phyloP scores from a whole-genome alignment of 2,329 filamentous ascomycete genomes.

The Stromatinia cepivora region DNA sequence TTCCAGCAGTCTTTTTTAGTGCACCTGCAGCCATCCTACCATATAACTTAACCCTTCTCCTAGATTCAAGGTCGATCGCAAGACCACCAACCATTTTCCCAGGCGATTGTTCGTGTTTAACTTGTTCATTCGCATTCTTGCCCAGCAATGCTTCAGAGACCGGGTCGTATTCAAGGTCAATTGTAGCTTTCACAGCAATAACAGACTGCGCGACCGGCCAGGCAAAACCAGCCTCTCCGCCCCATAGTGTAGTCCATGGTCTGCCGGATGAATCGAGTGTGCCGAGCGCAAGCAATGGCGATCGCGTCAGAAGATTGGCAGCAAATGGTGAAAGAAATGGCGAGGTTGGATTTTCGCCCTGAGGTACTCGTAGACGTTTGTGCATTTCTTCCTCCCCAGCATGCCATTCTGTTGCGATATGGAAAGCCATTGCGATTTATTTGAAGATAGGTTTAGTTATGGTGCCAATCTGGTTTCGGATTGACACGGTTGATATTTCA shows the following conservation, averaged over 20 bases:
- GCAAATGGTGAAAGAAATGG: constrained; percentile 62
- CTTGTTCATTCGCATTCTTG: constrained; percentile 46
- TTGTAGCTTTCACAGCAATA: constrained; percentile 61
- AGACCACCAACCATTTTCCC: constrained; percentile 61
- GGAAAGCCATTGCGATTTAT: constrained; percentile 17
- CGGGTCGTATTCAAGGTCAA: constrained; percentile 65
- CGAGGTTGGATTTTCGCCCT: constrained; percentile 63
- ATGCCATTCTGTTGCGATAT: constrained; percentile 44
- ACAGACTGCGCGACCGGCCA: constrained; percentile 59
- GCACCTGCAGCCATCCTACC: constrained; percentile 69
- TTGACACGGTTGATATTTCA: not conserved
- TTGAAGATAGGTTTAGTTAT: not conserved
- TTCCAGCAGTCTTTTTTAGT: constrained; percentile 42
- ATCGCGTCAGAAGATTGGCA: constrained; percentile 57
- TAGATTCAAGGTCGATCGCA: constrained; percentile 61
- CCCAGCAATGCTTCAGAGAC: constrained; percentile 64
- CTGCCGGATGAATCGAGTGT: constrained; percentile 62
- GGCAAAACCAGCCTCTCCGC: constrained; percentile 69
- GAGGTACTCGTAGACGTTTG: constrained; percentile 57
- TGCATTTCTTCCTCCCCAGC: constrained; percentile 67
- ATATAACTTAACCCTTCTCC: constrained; percentile 71
- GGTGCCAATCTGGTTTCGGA: not conserved
- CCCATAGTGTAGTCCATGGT: constrained; percentile 77
- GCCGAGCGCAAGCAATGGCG: constrained; percentile 70
- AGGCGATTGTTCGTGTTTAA: constrained; percentile 35